Evolutionary conservation across 352 stramenopile genomes (phyloP).

Genomic region (Halophytophthora batemanensis): DNA sequence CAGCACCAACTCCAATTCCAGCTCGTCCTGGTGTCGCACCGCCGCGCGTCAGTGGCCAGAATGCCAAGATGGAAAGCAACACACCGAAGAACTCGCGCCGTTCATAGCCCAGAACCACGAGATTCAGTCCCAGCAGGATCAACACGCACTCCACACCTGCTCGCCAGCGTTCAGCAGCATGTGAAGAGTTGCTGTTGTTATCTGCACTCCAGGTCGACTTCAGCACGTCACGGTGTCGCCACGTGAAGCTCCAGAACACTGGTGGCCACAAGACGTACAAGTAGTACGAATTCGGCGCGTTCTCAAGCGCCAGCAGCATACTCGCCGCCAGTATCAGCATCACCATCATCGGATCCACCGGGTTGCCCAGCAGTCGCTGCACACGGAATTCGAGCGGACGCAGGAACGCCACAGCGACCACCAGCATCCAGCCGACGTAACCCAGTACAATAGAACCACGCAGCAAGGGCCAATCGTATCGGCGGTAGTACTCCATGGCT

Average conservation of each 20-base stretch:
- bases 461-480: conserved; percentile 84
- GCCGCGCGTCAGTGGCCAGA: conserved; percentile 53
- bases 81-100: conserved; percentile 62
- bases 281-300: conserved; percentile 72
- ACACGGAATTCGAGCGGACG: conserved; percentile 35
- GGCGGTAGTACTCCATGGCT: conserved; percentile 73
- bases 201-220: conserved; percentile 2
- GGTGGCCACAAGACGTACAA: conserved; percentile 70
- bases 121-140: conserved; percentile 51
- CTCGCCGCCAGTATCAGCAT: conserved; percentile 29
- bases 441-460: conserved; percentile 65
- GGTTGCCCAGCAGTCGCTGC: conserved; percentile 26
- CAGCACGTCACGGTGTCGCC: conserved; percentile 37
- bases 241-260: conserved; percentile 60
- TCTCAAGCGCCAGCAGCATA: conserved; percentile 56
- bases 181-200: conserved; percentile 1
- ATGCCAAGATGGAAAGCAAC: conserved; percentile 51
- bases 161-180: conserved; percentile 9
- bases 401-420: conserved; percentile 57
- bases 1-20: too few relatives aligned
- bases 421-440: conserved; percentile 76
- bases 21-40: too few relatives aligned
- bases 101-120: conserved; percentile 70
- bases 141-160: conserved; percentile 30
- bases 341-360: conserved; percentile 23